Evolutionary conservation across 2,329 filamentous ascomycete species (phyloP), one percentile per base, ranked within the genome.

Genomic region (Fusarium sp.): DNA sequence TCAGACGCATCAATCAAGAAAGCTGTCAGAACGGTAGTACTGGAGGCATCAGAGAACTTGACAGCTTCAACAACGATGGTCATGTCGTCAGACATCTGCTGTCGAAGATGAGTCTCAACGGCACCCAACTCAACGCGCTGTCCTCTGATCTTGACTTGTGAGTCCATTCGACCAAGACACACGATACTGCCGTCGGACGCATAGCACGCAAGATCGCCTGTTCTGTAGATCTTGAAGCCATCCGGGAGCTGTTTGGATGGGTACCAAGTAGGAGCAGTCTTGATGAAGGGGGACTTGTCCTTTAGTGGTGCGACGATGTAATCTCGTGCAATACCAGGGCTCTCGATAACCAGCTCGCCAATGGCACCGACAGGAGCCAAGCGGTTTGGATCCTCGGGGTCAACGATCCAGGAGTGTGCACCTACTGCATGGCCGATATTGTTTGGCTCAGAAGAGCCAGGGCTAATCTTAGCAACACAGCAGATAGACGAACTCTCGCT

Each of bases 141-240:
- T 17, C 88, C 88, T 32, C 83, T 79, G 12, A 89, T 75, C 73
- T 89, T 89, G 48, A 88, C 81, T 69, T 88, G 86, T 0, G 81
- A 81, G 65, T 88, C 86, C 66, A 85, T 85, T 26, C 86, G 79
- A 32, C 85, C 85, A 34, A 84, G 71, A 36, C 81, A 84, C 1
- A 78, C 62, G 6, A 85, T 70, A 6, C 74, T 71, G 1, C 81
- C 80, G 49, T 83, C 77, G 0, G 73, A 70, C 17, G 79, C 73
- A 28, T 83, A 83, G 44, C 74, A 73, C 3, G 75, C 83, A 11
- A 85, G 75, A 65, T 85, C 83, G 8, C 83, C 83, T 1, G 83
- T 83, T 47, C 79, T 79, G 59, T 84, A 85, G n/a, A 80, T 39
- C n/a, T 39, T 53, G 2, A 48, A 7, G 6, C 61, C 57, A 2